Evolutionary conservation across 2,329 filamentous ascomycete species (phyloP), one percentile per base, ranked within the genome.

Genomic region (Fusarium goolgardi): DNA sequence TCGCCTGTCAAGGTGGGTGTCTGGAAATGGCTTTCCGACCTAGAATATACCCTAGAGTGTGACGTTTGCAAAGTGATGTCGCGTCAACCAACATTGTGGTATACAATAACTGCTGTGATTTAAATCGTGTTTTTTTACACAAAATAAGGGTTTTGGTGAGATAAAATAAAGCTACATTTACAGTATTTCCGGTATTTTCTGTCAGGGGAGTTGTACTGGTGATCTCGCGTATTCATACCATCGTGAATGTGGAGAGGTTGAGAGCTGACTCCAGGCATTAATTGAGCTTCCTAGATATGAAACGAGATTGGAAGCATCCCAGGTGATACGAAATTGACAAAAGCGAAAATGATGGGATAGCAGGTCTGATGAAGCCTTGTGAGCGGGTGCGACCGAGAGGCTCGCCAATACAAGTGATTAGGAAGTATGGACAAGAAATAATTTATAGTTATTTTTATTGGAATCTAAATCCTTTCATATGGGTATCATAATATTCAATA

Each of bases 1-100:
- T 78, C 32, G 46, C 55, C 43, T 83, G 81, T 60, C 10, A 75
- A 75, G 43, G 63, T 83, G 12, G 71, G 73, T 18, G 54, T 79
- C 37, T 84, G 79, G 75, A 75, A 72, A 29, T 29, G 27, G 10
- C 27, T 11, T 29, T 29, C 27, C 27, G 9, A 11, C 27, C 27
- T 29, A 29, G 27, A 11, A 11, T 11, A 29, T 29, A 80, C 75
- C 15, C 76, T 81, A 66, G 78, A 82, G 64, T 83, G 81, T 70
- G 81, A 78, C 58, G 81, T 81, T 55, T 81, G 79, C 66, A 76
- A 75, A 21, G 20, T 39, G 18, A 20, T n/a, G 35, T 20, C n/a
- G n/a, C 13, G 6, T 10, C 20, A 20, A 29, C 27, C 27, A 29
- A 29, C 27, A 29, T 11, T 29, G n/a, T 40, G 20, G 13, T 9